These are phyloP conservation scores for Tricholomella constricta DNA, from an alignment of 768 basidiomycete genomes.

Conservation along the genomic window DNA sequence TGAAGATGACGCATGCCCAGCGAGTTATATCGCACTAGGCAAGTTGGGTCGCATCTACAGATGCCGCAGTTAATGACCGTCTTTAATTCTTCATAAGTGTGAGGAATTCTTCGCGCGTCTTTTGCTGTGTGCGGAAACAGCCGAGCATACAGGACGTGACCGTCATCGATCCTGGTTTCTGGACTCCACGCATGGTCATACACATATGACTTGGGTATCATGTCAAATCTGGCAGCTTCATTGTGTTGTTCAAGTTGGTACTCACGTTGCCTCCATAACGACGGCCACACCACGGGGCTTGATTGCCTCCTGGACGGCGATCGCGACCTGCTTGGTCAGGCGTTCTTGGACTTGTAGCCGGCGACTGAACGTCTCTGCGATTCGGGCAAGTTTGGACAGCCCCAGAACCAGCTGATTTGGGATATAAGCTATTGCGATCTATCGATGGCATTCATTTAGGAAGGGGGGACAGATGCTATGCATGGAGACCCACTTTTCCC, in stretches of 20 bases:
- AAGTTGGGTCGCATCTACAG: too few species aligned
- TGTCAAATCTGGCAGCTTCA: constrained; percentile 9
- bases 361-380: constrained; percentile 96
- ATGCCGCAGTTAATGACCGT: neutral
- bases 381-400: constrained; percentile 93
- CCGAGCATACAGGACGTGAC: constrained; percentile 98
- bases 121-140: constrained; percentile 97
- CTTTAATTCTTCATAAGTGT: constrained; percentile 69
- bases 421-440: constrained; percentile 98
- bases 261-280: constrained; percentile 97
- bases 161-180: constrained; percentile 95
- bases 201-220: constrained; percentile 76
- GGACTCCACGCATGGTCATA: constrained; percentile 99
- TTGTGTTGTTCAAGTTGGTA: constrained; percentile 18
- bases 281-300: constrained; percentile 97
- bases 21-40: too few species aligned
- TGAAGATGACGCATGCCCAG: constrained; percentile 23
- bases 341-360: constrained; percentile 97
- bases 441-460: constrained; percentile 22
- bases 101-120: constrained; percentile 96
- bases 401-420: constrained; percentile 94
- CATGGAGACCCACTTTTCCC: constrained; percentile 71
- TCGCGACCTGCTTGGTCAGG: constrained; percentile 94
- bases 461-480: constrained; percentile 14
- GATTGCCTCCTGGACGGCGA: constrained; percentile 98